phyloP scores from a whole-genome alignment of 2,329 filamentous ascomycete species.

The Colletotrichum eleusines region DNA sequence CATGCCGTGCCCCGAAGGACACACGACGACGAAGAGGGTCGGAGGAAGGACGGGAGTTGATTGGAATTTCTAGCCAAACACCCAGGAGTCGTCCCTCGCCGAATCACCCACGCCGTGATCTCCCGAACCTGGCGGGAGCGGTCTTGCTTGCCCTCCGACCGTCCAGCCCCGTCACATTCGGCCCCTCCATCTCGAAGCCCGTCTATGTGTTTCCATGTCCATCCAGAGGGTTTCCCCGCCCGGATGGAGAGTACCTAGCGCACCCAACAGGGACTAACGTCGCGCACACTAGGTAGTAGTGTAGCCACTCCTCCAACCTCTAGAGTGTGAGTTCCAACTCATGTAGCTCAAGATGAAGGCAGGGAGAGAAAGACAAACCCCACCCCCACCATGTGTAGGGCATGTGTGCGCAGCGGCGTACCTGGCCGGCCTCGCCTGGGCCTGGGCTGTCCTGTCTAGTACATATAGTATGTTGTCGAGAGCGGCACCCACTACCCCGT shows the following conservation, averaged over 20 bases:
- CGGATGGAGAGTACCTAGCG: neutral
- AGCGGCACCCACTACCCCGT: conserved; percentile 13
- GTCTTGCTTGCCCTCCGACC: conserved; percentile 6
- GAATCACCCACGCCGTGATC: conserved; percentile 28
- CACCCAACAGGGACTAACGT: neutral
- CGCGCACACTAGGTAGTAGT: neutral
- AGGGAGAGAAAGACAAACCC: neutral
- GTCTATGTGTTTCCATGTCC: neutral
- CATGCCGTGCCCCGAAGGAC: conserved; percentile 18
- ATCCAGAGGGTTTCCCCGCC: neutral
- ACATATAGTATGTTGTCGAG: no score
- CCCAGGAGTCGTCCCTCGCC: conserved; percentile 13
- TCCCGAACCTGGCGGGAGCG: conserved; percentile 26
- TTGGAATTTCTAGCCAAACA: neutral
- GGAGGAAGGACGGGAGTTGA: neutral
- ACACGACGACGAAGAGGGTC: neutral
- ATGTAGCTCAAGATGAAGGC: neutral
- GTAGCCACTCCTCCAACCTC: neutral
- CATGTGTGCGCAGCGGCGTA: neutral
- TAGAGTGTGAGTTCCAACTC: neutral
- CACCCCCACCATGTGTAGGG: conserved; percentile 1
- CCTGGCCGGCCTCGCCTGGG: conserved; percentile 1
- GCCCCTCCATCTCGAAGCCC: neutral
- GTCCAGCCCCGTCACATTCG: conserved; percentile 12
- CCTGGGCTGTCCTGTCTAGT: neutral